These are phyloP conservation scores for Xylaria intraflava DNA, from an alignment of 495 filamentous ascomycete species.

Conservation along the genomic window DNA sequence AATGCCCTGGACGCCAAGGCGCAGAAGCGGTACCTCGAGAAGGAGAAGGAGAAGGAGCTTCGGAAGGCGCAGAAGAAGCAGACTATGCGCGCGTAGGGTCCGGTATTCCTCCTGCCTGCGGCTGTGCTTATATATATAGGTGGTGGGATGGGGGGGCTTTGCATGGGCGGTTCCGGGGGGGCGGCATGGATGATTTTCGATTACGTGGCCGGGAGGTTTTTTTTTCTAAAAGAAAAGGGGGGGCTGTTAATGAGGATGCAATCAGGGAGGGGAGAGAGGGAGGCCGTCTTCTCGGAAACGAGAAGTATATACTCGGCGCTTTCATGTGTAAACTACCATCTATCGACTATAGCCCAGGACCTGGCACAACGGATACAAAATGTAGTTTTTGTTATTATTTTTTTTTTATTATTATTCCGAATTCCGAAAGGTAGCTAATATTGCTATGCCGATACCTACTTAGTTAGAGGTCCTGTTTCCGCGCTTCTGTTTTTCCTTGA, in stretches of 20 bases:
- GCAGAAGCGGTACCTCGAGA: conserved; percentile 91
- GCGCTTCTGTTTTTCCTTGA: no score
- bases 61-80: conserved; percentile 67
- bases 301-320: conserved; percentile 5
- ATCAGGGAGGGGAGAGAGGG: no score
- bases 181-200: neutral
- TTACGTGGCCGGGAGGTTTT: neutral
- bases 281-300: neutral
- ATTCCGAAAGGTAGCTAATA: no score
- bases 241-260: neutral
- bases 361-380: conserved; percentile 3
- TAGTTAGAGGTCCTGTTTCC: no score
- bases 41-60: conserved; percentile 76
- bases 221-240: neutral
- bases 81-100: conserved; percentile 44
- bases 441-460: no score
- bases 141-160: neutral
- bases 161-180: neutral
- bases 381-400: neutral
- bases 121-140: neutral
- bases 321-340: conserved; percentile 3
- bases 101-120: no score
- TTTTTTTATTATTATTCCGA: neutral
- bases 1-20: conserved; percentile 83
- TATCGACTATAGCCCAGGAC: neutral